A percentile compares a stretch with the other conserved stretches of the same genome.
These are phyloP conservation scores for Pterula multifida DNA, from an alignment of 1,284 basidiomycete species.

Conservation along the genomic window DNA sequence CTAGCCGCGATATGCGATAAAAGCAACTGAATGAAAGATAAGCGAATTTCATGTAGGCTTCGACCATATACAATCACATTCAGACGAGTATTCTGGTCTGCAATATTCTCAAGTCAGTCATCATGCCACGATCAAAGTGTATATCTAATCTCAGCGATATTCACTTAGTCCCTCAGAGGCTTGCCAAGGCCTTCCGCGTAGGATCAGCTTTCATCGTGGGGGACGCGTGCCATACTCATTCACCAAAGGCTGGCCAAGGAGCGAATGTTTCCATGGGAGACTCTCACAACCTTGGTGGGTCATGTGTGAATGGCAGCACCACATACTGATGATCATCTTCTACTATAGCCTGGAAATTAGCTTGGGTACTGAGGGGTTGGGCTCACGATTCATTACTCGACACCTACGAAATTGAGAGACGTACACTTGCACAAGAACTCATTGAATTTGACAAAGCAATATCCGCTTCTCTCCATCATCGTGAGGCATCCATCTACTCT, in stretches of 20 bases:
- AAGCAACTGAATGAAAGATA: too few relatives aligned
- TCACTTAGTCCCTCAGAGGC: conserved; percentile 53
- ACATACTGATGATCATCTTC: neutral
- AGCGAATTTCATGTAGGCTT: conserved; percentile 37
- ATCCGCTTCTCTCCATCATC: conserved; percentile 65
- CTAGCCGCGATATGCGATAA: too few relatives aligned
- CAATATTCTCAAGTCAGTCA: conserved; percentile 53
- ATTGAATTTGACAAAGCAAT: conserved; percentile 75
- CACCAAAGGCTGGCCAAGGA: conserved; percentile 63
- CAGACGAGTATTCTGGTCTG: conserved; percentile 63
- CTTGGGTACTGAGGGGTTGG: conserved; percentile 61
- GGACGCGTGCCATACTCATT: conserved; percentile 78
- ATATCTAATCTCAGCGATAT: conserved; percentile 1
- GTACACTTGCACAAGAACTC: conserved; percentile 68
- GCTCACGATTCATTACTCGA: conserved; percentile 53
- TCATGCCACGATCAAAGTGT: neutral
- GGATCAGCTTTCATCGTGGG: conserved; percentile 78
- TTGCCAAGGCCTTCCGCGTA: conserved; percentile 56
- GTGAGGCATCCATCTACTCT: conserved; percentile 63
- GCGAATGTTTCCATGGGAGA: conserved; percentile 80
- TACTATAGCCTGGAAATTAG: conserved; percentile 59
- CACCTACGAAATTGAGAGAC: conserved; percentile 62
- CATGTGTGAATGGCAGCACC: neutral
- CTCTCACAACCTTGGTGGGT: conserved; percentile 57
- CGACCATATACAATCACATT: neutral